Evolutionary conservation across 169 alveolate genomes (phyloP).

Genomic region (Plasmodium gonderi): DNA sequence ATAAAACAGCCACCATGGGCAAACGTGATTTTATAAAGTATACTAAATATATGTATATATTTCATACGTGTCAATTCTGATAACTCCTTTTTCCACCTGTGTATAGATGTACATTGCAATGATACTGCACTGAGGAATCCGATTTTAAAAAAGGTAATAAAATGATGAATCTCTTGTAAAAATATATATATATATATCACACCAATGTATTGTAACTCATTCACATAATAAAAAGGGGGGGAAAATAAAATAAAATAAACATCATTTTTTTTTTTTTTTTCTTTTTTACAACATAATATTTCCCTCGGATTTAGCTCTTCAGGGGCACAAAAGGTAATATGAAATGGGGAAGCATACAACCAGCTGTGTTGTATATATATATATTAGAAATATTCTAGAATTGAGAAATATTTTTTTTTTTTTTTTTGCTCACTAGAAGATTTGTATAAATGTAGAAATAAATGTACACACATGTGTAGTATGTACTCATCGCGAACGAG

Average conservation of each 20-base stretch:
- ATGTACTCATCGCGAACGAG: not conserved
- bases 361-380: not conserved
- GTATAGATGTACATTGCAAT: constrained; percentile 13
- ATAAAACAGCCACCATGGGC: no score
- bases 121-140: constrained; percentile 17
- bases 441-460: not conserved
- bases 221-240: not conserved
- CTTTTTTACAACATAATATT: constrained; percentile 1
- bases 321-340: constrained; percentile 27
- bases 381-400: no score
- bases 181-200: not conserved
- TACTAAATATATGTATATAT: no score
- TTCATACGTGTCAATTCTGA: no score
- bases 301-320: constrained; percentile 5
- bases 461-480: not conserved
- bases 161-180: not conserved
- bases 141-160: constrained; percentile 49
- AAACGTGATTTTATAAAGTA: no score
- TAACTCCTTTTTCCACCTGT: no score
- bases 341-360: not conserved
- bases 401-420: no score
- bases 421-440: no score
- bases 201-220: not conserved
- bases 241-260: not conserved
- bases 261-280: not conserved